A percentile compares a stretch with the other conserved stretches of the same genome.
Conservation (phyloP, 768 basidiomycete species). For the Russula olivacea region DNA sequence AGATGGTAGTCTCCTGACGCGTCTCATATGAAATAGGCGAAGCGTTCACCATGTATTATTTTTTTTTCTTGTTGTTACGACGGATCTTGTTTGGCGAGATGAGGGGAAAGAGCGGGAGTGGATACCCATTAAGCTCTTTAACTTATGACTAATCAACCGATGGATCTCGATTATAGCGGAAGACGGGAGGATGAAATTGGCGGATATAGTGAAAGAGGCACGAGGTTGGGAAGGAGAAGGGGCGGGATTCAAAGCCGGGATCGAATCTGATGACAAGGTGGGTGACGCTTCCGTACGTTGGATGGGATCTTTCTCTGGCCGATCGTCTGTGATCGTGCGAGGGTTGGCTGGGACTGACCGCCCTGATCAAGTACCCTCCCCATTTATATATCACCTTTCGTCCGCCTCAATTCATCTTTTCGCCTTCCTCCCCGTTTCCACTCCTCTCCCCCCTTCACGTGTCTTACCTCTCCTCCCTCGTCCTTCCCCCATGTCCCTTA, state of each 20-base stretch:
- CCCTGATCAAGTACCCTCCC: conserved; percentile 41
- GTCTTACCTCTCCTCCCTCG: conserved; percentile 23
- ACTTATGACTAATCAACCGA: conserved; percentile 37
- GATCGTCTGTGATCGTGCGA: conserved; percentile 65
- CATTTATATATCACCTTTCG: conserved; percentile 28
- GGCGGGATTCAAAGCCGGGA: conserved; percentile 27
- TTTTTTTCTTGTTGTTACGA: background rate
- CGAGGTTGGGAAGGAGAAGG: conserved; percentile 49
- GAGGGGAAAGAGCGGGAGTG: conserved; percentile 27
- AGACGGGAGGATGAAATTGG: conserved; percentile 38
- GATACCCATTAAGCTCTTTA: conserved; percentile 41
- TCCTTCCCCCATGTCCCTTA: conserved; percentile 45
- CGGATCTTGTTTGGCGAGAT: conserved; percentile 13
- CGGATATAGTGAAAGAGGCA: conserved; percentile 40
- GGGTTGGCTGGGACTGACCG: conserved; percentile 33
- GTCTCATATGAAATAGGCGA: conserved; percentile 13
- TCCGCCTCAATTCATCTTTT: conserved; percentile 27
- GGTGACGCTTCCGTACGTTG: conserved; percentile 25
- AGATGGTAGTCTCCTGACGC: background rate
- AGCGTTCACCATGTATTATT: background rate
- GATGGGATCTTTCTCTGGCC: conserved; percentile 32
- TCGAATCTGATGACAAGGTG: conserved; percentile 28
- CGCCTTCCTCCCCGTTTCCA: conserved; percentile 31
- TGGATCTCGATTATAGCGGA: conserved; percentile 39
- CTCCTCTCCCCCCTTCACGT: conserved; percentile 30